Conservation (phyloP, 805 yeast species). For the Alloascoidea africana region DNA sequence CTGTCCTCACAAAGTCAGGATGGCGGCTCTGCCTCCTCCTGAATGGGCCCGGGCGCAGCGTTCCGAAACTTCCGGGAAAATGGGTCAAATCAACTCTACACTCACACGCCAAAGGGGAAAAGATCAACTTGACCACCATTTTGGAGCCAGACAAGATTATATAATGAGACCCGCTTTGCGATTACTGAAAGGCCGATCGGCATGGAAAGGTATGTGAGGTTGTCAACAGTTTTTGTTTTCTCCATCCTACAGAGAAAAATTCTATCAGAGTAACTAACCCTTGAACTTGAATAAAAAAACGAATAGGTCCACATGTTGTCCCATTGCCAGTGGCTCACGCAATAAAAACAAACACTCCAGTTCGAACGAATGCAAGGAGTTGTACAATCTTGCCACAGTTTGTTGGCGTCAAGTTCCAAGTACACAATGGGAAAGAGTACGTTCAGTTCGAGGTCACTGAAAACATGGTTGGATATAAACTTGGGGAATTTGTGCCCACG, state of each 20-base stretch:
- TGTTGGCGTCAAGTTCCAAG: constrained; percentile 87
- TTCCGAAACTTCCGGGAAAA: too few relatives aligned
- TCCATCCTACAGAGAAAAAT: neutral
- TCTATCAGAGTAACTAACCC: neutral
- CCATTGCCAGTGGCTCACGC: constrained; percentile 91
- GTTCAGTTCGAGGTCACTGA: constrained; percentile 75
- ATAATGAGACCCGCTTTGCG: constrained; percentile 18
- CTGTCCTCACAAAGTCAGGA: too few relatives aligned
- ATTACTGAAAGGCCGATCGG: constrained; percentile 22
- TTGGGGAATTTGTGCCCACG: constrained; percentile 93
- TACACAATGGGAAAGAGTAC: constrained; percentile 92
- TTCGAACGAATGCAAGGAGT: constrained; percentile 89
- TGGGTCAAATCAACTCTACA: too few relatives aligned
- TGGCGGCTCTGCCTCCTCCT: too few relatives aligned
- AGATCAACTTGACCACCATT: too few relatives aligned
- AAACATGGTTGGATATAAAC: constrained; percentile 92
- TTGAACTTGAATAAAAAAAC: neutral
- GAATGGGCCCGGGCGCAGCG: too few relatives aligned
- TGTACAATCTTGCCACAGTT: constrained; percentile 93
- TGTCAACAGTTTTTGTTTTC: neutral
- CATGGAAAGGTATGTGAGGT: constrained; percentile 21
- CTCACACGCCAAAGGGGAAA: too few relatives aligned
- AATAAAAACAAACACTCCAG: constrained; percentile 62
- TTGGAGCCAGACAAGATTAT: neutral
- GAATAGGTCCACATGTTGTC: constrained; percentile 74